These are phyloP conservation scores for Babesia divergens DNA, from an alignment of 169 alveolate species.

Conservation along the genomic window DNA sequence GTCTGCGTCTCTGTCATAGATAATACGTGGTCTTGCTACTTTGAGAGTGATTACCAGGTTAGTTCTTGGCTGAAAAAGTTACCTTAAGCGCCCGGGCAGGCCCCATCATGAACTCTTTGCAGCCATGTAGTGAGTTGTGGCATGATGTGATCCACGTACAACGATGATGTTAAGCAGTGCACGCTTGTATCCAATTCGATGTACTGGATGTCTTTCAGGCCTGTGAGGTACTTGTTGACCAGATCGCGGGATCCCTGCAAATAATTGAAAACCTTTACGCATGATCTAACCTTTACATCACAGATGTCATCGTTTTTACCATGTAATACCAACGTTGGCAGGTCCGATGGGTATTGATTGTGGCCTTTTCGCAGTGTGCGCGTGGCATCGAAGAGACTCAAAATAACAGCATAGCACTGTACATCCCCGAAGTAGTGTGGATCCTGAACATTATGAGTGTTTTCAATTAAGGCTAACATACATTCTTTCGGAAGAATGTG, in stretches of 20 bases:
- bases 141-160: slow-evolving; percentile 10
- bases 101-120: neutral
- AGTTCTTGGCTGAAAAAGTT: no score
- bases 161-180: slow-evolving; percentile 49
- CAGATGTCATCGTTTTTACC: slow-evolving; percentile 56
- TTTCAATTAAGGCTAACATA: neutral
- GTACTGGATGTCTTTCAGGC: neutral
- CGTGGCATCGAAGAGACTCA: slow-evolving; percentile 64
- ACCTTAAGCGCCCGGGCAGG: no score
- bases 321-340: slow-evolving; percentile 65
- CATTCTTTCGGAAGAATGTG: slow-evolving; percentile 20
- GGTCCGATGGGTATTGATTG: slow-evolving; percentile 40
- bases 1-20: no score
- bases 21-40: no score
- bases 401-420: slow-evolving; percentile 44
- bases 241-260: slow-evolving; percentile 46
- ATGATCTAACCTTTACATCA: slow-evolving; percentile 15
- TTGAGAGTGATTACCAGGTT: no score
- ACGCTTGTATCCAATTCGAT: slow-evolving; percentile 47
- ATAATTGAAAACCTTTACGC: neutral
- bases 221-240: slow-evolving; percentile 1
- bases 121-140: slow-evolving; percentile 30
- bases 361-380: slow-evolving; percentile 43
- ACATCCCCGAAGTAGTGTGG: slow-evolving; percentile 21
- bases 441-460: slow-evolving; percentile 31